A percentile compares a stretch with the other conserved stretches of the same genome.
Conservation (phyloP, 1,284 basidiomycete genomes). For the Termitomyces sp. region DNA sequence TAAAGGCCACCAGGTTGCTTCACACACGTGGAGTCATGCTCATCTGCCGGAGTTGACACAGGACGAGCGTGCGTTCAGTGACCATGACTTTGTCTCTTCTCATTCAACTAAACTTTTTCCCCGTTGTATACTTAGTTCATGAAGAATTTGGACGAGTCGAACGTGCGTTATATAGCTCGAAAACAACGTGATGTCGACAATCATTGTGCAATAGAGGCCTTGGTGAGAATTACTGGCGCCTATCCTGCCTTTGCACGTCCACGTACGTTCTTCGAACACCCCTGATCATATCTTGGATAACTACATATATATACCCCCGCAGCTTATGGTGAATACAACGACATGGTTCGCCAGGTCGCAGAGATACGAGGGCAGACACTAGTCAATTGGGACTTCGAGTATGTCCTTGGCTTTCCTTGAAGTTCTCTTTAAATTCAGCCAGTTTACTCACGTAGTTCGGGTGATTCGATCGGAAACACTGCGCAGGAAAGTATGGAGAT, state of each 20-base stretch:
- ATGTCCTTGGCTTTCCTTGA: conserved; percentile 2
- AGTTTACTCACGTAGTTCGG: conserved; percentile 19
- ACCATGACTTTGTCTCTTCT: not conserved
- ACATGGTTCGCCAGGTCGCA: conserved; percentile 23
- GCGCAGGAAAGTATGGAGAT: conserved; percentile 23
- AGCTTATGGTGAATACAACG: conserved; percentile 29
- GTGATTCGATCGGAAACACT: conserved; percentile 31
- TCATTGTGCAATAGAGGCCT: conserved; percentile 20
- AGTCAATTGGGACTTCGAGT: conserved; percentile 28
- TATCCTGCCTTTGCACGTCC: conserved; percentile 29
- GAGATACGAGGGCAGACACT: conserved; percentile 21
- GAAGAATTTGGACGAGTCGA: conserved; percentile 20
- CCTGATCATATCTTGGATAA: not conserved
- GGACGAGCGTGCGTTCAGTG: conserved; percentile 27
- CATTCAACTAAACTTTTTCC: not conserved
- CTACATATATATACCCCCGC: not conserved
- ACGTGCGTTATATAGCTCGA: conserved; percentile 10
- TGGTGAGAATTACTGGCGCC: conserved; percentile 26
- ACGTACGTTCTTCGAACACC: conserved; percentile 18
- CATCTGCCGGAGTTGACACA: conserved; percentile 29
- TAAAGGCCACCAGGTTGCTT: conserved; percentile 36
- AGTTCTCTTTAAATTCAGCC: too few species aligned
- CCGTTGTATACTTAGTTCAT: conserved; percentile 15
- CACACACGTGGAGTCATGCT: conserved; percentile 40
- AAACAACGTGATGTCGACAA: not conserved